Percentiles rank a stretch among this genome's conserved stretches.
Evolutionary conservation across 345 rosid genomes (phyloP).

Genomic region (Brassica napus): Da-Ae NC_063436.1:5944501-5945000

Average conservation of each 20-base stretch:
- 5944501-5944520: not conserved
- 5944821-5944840: too few relatives aligned
- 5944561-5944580: slow-evolving; percentile 3
- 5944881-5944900: slow-evolving; percentile 95
- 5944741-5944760: slow-evolving; percentile 78
- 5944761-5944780: slow-evolving; percentile 98
- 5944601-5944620: slow-evolving; percentile 2
- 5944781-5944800: slow-evolving; percentile 98
- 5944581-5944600: not conserved
- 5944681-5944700: slow-evolving; percentile 47
- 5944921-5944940: slow-evolving; percentile 56
- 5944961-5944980: slow-evolving; percentile 60
- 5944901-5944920: slow-evolving; percentile 68
- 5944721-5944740: slow-evolving; percentile 99
- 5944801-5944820: slow-evolving; percentile 44
- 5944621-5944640: not conserved
- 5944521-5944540: not conserved
- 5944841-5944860: not conserved
- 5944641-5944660: not conserved
- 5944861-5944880: slow-evolving; percentile 81
- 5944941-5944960: slow-evolving; percentile 56
- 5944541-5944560: not conserved
- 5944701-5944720: slow-evolving; percentile 81
- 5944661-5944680: slow-evolving; percentile 19
- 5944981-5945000: slow-evolving; percentile 85